Conservation (phyloP, 768 basidiomycete species). For the Kwoniella europaea region DNA sequence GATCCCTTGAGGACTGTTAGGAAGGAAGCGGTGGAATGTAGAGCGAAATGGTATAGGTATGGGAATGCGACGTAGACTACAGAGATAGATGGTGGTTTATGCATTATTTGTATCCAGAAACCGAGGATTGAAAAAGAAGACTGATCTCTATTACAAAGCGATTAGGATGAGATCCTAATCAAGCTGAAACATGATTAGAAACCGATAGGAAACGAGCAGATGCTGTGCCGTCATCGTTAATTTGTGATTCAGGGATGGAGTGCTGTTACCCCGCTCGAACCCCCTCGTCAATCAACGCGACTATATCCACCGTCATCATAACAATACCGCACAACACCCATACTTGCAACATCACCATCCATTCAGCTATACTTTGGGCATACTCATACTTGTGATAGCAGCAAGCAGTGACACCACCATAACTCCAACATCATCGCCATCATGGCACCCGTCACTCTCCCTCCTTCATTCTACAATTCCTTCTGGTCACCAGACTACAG, state of each 20-base stretch:
- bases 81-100: background rate
- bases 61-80: slow-evolving; percentile 12
- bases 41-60: slow-evolving; percentile 60
- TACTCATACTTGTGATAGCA: background rate
- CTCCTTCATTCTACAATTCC: slow-evolving; percentile 85
- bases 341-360: background rate
- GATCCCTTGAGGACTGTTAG: slow-evolving; percentile 86
- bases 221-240: background rate
- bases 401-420: background rate
- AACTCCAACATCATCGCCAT: background rate
- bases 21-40: slow-evolving; percentile 83
- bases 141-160: too few species aligned
- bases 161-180: background rate
- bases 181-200: background rate
- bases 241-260: background rate
- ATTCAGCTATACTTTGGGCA: background rate
- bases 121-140: too few species aligned
- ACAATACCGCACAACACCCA: background rate
- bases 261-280: background rate
- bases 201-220: background rate
- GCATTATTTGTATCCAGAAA: background rate
- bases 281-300: slow-evolving; percentile 6
- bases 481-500: slow-evolving; percentile 95
- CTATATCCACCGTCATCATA: background rate
- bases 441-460: slow-evolving; percentile 88